Conservation (phyloP, 225 moss, liverwort and hornwort genomes). For the Anthoceros angustus region DNA sequence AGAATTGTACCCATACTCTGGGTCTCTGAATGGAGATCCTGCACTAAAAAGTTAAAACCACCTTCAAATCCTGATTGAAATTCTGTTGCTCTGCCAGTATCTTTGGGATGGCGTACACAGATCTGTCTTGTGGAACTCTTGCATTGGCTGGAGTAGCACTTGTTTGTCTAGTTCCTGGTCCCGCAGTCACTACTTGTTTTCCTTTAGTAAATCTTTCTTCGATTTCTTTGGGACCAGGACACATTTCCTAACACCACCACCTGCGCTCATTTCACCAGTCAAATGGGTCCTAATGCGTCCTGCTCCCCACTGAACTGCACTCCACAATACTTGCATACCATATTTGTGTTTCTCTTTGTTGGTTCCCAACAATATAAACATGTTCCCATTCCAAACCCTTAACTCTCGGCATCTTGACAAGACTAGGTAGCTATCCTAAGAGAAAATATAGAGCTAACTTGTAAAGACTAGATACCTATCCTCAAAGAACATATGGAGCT, state of each 20-base stretch:
- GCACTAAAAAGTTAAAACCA: neutral
- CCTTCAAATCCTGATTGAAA: neutral
- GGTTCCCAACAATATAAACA: neutral
- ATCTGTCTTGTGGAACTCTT: neutral
- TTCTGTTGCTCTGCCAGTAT: neutral
- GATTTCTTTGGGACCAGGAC: neutral
- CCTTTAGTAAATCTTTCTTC: neutral
- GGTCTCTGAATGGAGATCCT: neutral
- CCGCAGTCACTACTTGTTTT: neutral
- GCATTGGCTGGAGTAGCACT: neutral
- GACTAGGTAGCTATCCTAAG: neutral
- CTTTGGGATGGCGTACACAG: neutral
- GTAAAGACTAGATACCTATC: no score
- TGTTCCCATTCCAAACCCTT: neutral
- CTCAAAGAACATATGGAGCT: no score
- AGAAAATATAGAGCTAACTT: neutral
- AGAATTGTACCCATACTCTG: no score
- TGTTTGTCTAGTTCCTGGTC: neutral
- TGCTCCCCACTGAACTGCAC: neutral
- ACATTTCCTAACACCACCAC: neutral
- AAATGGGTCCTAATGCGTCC: neutral
- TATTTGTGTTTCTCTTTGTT: neutral
- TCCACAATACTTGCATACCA: neutral
- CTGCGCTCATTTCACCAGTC: neutral
- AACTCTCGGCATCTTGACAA: neutral